These are phyloP conservation scores for Arctostaphylos glauca DNA, from an alignment of 148 eudicot genomes.

Conservation along the genomic window DNA sequence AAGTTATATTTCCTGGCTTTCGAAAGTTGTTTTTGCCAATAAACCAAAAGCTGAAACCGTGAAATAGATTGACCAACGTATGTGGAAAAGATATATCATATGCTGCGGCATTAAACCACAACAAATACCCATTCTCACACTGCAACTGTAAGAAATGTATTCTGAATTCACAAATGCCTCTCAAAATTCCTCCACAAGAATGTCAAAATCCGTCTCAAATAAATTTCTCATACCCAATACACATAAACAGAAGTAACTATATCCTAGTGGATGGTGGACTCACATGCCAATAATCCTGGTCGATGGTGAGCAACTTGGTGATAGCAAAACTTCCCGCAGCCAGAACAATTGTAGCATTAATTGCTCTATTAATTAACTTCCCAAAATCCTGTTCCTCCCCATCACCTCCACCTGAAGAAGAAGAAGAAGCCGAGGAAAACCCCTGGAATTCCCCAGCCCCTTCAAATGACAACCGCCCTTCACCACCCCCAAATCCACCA, in stretches of 20 bases:
- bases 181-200: not conserved
- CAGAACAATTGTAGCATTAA: slow-evolving; percentile 82
- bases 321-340: slow-evolving; percentile 84
- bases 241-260: not conserved
- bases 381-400: slow-evolving; percentile 33
- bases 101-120: not conserved
- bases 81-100: not conserved
- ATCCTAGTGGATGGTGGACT: slow-evolving; percentile 25
- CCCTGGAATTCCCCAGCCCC: slow-evolving; percentile 37
- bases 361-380: slow-evolving; percentile 65
- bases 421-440: slow-evolving; percentile 29
- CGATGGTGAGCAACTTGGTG: slow-evolving; percentile 88
- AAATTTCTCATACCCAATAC: not conserved
- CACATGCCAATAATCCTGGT: slow-evolving; percentile 95
- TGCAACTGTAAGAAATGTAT: too few relatives aligned
- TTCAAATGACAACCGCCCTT: slow-evolving; percentile 57
- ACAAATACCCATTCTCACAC: not conserved
- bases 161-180: too few relatives aligned
- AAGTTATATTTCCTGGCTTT: too few relatives aligned
- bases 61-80: too few relatives aligned
- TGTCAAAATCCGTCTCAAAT: not conserved
- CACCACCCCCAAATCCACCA: slow-evolving; percentile 49
- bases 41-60: too few relatives aligned
- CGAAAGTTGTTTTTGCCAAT: too few relatives aligned
- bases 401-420: slow-evolving; percentile 21